Evolutionary conservation across 164 flowering plant species (phyloP).

Genomic region (Tetrastigma voinierianum): DNA sequence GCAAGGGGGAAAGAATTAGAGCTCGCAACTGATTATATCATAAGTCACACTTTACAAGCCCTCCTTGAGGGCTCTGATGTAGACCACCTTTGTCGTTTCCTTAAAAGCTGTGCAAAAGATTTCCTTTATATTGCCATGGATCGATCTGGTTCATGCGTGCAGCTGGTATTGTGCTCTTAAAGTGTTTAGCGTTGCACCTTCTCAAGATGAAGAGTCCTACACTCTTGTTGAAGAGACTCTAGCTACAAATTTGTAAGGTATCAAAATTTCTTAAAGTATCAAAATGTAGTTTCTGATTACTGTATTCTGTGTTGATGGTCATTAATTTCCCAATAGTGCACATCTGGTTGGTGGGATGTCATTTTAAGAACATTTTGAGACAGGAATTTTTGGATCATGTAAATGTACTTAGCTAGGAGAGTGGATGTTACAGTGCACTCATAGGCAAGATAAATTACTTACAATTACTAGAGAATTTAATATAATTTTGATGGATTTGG

Average conservation of each 20-base stretch:
- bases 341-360: background rate
- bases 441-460: background rate
- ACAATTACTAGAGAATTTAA: background rate
- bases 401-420: background rate
- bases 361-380: background rate
- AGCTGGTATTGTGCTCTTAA: slow-evolving; percentile 82
- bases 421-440: background rate
- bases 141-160: slow-evolving; percentile 94
- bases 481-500: background rate
- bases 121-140: slow-evolving; percentile 72
- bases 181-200: slow-evolving; percentile 62
- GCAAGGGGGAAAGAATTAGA: slow-evolving; percentile 81
- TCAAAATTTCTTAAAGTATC: background rate
- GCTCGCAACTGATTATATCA: slow-evolving; percentile 75
- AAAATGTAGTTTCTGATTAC: background rate
- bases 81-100: slow-evolving; percentile 72
- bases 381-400: background rate
- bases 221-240: slow-evolving; percentile 63
- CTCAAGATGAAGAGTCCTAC: slow-evolving; percentile 50
- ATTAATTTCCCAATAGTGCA: background rate
- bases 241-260: slow-evolving; percentile 70
- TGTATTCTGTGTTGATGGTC: background rate
- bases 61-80: slow-evolving; percentile 78
- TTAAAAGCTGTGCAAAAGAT: slow-evolving; percentile 56
- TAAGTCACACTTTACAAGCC: slow-evolving; percentile 72